Conservation (phyloP, 139 green algal species). For the Closterium sp. region DNA sequence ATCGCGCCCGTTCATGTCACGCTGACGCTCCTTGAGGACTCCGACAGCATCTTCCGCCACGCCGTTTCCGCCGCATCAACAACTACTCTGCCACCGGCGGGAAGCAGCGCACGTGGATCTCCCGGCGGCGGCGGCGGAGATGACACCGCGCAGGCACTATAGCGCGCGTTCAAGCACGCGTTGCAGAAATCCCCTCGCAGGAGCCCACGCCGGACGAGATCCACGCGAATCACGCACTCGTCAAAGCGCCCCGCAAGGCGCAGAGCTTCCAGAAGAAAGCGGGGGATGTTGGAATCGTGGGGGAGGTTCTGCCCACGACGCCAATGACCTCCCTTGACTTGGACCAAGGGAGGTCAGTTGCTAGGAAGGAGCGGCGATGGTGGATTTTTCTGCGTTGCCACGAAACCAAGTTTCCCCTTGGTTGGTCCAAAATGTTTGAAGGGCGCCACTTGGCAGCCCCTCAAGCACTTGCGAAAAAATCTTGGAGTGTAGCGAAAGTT, state of each 20-base stretch:
- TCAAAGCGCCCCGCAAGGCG: conserved; percentile 27
- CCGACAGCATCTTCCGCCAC: conserved; percentile 25
- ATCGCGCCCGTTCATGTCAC: conserved; percentile 41
- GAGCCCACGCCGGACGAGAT: conserved; percentile 39
- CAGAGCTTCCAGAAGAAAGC: conserved; percentile 46
- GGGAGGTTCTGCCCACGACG: too few relatives aligned
- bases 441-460: too few relatives aligned
- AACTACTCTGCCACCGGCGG: not conserved
- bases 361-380: too few relatives aligned
- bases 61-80: not conserved
- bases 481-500: too few relatives aligned
- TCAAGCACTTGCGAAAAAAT: too few relatives aligned
- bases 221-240: conserved; percentile 21
- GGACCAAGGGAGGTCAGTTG: too few relatives aligned
- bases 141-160: not conserved
- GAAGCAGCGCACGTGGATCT: too few relatives aligned
- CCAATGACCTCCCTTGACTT: too few relatives aligned
- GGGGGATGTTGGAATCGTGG: too few relatives aligned
- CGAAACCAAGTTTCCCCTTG: too few relatives aligned
- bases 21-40: conserved; percentile 33
- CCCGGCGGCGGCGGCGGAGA: not conserved
- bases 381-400: too few relatives aligned
- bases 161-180: conserved; percentile 23
- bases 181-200: conserved; percentile 41
- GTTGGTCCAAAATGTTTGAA: too few relatives aligned